Evolutionary conservation across 1,284 basidiomycete genomes (phyloP).

Genomic region (Ustilago curta): DNA sequence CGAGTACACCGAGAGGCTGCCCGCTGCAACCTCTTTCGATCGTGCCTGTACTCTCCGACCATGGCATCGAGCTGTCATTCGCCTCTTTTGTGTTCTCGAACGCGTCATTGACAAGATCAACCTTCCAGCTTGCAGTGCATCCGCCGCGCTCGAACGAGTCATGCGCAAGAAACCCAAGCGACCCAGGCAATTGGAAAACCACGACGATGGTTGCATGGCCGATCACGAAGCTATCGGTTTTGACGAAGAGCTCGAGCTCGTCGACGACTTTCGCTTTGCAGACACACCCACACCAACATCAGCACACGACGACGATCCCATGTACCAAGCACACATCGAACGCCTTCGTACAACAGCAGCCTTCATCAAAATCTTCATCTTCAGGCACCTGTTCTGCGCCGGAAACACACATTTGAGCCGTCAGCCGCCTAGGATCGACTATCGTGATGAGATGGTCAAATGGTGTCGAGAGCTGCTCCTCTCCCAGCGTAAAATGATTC

Average conservation of each 20-base stretch:
- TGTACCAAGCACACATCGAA: constrained; percentile 49
- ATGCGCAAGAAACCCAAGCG: constrained; percentile 51
- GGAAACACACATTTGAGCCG: constrained; percentile 43
- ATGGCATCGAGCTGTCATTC: constrained; percentile 48
- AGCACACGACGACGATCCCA: constrained; percentile 43
- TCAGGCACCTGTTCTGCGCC: constrained; percentile 37
- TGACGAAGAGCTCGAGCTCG: constrained; percentile 44
- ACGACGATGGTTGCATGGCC: constrained; percentile 52
- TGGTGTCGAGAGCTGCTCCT: constrained; percentile 51
- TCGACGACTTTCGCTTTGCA: constrained; percentile 43
- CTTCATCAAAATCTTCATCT: constrained; percentile 54
- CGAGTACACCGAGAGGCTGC: constrained; percentile 50
- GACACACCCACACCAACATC: constrained; percentile 44
- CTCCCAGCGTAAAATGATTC: constrained; percentile 54
- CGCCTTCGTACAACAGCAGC: constrained; percentile 46
- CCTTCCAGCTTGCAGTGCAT: constrained; percentile 49
- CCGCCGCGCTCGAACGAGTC: constrained; percentile 42
- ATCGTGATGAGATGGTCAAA: constrained; percentile 52
- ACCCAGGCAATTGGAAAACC: constrained; percentile 43
- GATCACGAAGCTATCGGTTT: constrained; percentile 52
- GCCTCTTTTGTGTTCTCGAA: constrained; percentile 50
- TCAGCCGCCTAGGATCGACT: constrained; percentile 43
- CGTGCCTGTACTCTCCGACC: constrained; percentile 42
- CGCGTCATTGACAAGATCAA: constrained; percentile 56
- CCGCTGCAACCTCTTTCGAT: constrained; percentile 46